phyloP scores from a whole-genome alignment of 768 basidiomycete species.

The Kwoniella heveanensis region DNA sequence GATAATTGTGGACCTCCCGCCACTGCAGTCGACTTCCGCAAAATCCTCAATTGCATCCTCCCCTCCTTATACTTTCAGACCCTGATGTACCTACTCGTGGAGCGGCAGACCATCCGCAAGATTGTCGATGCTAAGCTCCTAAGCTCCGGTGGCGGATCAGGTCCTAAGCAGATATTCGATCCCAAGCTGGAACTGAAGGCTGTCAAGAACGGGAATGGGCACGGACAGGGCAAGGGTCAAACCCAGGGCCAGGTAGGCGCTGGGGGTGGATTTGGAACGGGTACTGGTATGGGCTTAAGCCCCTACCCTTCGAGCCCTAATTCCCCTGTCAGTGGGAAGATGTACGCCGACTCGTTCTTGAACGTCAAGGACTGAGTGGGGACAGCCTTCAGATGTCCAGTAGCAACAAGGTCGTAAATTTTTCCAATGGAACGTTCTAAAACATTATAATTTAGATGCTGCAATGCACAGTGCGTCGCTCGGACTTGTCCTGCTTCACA shows the following conservation, averaged over 20 bases:
- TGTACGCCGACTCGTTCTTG: neutral
- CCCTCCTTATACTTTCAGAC: neutral
- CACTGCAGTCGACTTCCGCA: neutral
- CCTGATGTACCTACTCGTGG: neutral
- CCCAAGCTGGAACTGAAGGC: neutral
- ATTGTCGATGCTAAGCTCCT: neutral
- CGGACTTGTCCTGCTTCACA: too few relatives aligned
- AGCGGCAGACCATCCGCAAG: neutral
- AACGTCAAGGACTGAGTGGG: conserved; percentile 1
- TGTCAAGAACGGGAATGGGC: neutral
- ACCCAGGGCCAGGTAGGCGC: neutral
- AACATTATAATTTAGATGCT: too few relatives aligned
- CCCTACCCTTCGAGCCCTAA: neutral
- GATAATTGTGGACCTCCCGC: too few relatives aligned
- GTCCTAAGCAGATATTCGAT: neutral
- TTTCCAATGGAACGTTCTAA: too few relatives aligned
- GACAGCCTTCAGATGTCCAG: too few relatives aligned
- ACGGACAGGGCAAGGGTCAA: too few relatives aligned
- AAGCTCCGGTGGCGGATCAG: neutral
- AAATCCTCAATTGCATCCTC: neutral
- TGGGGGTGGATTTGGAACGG: neutral
- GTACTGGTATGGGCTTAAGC: neutral
- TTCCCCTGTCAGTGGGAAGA: neutral
- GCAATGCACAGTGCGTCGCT: too few relatives aligned
- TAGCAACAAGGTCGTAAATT: too few relatives aligned